phyloP scores from a whole-genome alignment of 805 yeast genomes.

The Ogataea methanolica region DNA sequence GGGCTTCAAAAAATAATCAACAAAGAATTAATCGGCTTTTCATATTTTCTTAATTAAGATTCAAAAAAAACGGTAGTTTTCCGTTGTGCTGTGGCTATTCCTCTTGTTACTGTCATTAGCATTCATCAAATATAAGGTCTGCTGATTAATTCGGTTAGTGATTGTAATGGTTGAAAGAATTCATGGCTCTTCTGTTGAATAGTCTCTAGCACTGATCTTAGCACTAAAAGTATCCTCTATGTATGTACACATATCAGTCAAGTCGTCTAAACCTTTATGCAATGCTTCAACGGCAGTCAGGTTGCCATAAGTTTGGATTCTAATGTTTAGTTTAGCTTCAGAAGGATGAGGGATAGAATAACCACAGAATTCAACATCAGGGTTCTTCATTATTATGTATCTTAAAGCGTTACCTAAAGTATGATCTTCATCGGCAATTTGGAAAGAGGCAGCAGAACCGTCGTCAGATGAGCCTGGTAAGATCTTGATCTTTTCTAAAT shows the following conservation, averaged over 20 bases:
- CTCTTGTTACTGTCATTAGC: too few species aligned
- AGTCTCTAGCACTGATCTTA: slow-evolving; percentile 55
- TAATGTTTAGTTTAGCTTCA: slow-evolving; percentile 79
- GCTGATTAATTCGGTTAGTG: not conserved
- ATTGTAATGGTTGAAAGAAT: not conserved
- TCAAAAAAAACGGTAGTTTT: too few species aligned
- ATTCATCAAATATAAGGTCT: not conserved
- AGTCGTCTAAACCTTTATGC: slow-evolving; percentile 84
- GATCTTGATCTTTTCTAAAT: slow-evolving; percentile 54
- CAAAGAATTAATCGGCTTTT: too few species aligned
- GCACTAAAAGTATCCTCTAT: slow-evolving; percentile 77
- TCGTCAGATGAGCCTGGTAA: slow-evolving; percentile 90
- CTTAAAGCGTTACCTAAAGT: slow-evolving; percentile 92
- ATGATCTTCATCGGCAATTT: slow-evolving; percentile 90
- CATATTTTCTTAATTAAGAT: too few species aligned
- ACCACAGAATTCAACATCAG: slow-evolving; percentile 97
- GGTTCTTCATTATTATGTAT: slow-evolving; percentile 94
- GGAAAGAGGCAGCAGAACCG: slow-evolving; percentile 93
- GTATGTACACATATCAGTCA: slow-evolving; percentile 75
- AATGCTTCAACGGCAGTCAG: slow-evolving; percentile 89
- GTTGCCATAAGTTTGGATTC: slow-evolving; percentile 89
- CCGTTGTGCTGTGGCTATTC: too few species aligned
- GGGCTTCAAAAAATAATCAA: too few species aligned
- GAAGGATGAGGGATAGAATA: slow-evolving; percentile 98
- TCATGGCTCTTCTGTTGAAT: slow-evolving; percentile 45